phyloP scores from a whole-genome alignment of 2,329 filamentous ascomycete species.

The Diaporthe longicolla region DNA sequence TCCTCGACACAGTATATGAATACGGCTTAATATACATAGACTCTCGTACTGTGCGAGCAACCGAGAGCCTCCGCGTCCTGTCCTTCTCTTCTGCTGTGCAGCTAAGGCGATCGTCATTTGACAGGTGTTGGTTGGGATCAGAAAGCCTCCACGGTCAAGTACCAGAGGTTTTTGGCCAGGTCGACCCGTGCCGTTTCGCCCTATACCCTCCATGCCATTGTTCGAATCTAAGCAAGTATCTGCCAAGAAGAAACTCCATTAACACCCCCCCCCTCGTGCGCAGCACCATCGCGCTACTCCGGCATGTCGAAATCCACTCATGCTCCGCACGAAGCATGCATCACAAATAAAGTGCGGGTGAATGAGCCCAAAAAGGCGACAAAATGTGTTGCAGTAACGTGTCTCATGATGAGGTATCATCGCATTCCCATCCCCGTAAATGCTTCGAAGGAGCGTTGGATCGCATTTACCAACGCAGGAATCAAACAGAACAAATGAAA shows the following conservation, averaged over 20 bases:
- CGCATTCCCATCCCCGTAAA: conserved; percentile 9
- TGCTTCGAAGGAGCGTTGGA: conserved; percentile 22
- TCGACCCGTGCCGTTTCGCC: not conserved
- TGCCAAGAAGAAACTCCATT: conserved; percentile 29
- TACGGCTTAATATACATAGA: conserved; percentile 39
- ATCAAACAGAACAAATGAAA: conserved; percentile 17
- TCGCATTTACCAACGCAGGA: conserved; percentile 4
- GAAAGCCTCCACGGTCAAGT: not conserved
- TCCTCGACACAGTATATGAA: conserved; percentile 36
- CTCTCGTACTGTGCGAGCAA: conserved; percentile 6
- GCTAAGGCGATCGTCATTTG: not conserved
- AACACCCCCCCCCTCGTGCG: conserved; percentile 27
- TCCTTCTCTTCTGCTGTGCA: not conserved
- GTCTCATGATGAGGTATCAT: conserved; percentile 30
- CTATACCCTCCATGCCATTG: conserved; percentile 13
- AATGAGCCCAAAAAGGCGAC: conserved; percentile 3
- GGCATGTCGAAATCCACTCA: not conserved
- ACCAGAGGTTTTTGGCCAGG: not conserved
- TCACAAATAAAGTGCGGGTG: not conserved
- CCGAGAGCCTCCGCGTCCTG: conserved; percentile 16
- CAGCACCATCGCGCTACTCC: conserved; percentile 2
- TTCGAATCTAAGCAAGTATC: conserved; percentile 31
- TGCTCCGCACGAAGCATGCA: conserved; percentile 32
- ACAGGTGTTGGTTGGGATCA: not conserved
- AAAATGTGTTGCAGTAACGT: conserved; percentile 34